Base-by-base conservation (phyloP, 2,329 filamentous ascomycete genomes). In the Cladorrhinum sp. region DNA sequence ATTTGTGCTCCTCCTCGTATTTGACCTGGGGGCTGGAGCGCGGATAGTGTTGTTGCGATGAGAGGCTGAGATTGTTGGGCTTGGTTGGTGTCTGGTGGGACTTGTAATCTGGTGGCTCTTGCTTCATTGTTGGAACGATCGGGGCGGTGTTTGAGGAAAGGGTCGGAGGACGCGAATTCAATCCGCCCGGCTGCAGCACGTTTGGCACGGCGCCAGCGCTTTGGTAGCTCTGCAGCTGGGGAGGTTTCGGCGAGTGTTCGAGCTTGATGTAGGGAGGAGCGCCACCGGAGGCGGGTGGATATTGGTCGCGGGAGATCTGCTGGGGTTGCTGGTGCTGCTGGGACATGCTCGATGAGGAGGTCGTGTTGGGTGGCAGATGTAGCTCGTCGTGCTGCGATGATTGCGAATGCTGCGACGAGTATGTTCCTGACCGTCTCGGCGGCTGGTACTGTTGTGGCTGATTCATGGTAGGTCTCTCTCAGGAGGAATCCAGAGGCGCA, bases 1-100 rank as follows among this genome's bases (percentile, higher is more conserved):
- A 72, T 50, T 79, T 73, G 50, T 75, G 72, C 54, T 78, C 71
- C 49, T 74, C 73, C 63, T 87, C 84, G 72, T 84, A 86, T 61
- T 77, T 76, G 55, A 79, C 79, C 50, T 88, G 86, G 55, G 92
- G 92, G 74, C 92, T 96, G 60, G 92, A 95, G 69, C 91, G 85
- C 52, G 93, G 93, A 76, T 96, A 93, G 71, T 81, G 84, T 18
- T 32, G 6, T 7, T 41, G 36, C 73, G 93, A 91, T 16, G 88
- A 82, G 72, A 83, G 74, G 73, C 78, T 85, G 69, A 90, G 78
- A 49, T 82, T 83, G 58, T 86, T 82, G 22, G 88, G 84, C 71
- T 89, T 87, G 53, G 86, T 84, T 49, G 88, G 85, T 24, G 85
- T 81, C 18, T 64, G 64, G 24, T 63, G 59, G 50, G 65, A 63